Conservation (phyloP, 2,329 filamentous ascomycete species). For the Aureobasidium zeae region DNA sequence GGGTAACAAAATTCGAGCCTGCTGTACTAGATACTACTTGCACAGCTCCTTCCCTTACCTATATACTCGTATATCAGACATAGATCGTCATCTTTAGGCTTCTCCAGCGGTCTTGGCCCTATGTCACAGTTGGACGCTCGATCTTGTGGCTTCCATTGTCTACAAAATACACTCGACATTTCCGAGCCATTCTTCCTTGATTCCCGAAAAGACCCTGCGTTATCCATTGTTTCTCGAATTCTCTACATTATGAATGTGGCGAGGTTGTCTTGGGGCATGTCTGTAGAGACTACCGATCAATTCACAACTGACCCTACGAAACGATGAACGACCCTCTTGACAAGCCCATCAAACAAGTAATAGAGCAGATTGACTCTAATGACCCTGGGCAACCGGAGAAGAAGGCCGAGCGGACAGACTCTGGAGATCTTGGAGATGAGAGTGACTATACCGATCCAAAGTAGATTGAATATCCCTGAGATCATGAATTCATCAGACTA, state of each 20-base stretch:
- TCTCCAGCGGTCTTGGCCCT: too few relatives aligned
- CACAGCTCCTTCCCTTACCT: too few relatives aligned
- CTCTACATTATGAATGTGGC: not conserved
- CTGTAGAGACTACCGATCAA: not conserved
- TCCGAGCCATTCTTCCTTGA: not conserved
- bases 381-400: constrained; percentile 8
- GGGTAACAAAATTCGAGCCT: too few relatives aligned
- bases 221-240: not conserved
- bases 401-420: constrained; percentile 25
- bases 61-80: too few relatives aligned
- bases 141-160: too few relatives aligned
- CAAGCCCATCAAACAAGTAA: constrained; percentile 39
- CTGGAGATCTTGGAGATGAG: constrained; percentile 32
- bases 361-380: constrained; percentile 35
- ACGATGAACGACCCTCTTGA: constrained; percentile 47
- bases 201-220: not conserved
- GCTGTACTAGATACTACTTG: too few relatives aligned
- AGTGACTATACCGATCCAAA: constrained; percentile 37
- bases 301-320: not conserved
- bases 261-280: not conserved
- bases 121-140: too few relatives aligned
- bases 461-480: constrained; percentile 20
- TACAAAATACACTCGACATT: too few relatives aligned
- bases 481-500: not conserved
- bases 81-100: too few relatives aligned